Evolutionary conservation across 768 basidiomycete genomes (phyloP).

Genomic region (Mycena belliarum): DNA sequence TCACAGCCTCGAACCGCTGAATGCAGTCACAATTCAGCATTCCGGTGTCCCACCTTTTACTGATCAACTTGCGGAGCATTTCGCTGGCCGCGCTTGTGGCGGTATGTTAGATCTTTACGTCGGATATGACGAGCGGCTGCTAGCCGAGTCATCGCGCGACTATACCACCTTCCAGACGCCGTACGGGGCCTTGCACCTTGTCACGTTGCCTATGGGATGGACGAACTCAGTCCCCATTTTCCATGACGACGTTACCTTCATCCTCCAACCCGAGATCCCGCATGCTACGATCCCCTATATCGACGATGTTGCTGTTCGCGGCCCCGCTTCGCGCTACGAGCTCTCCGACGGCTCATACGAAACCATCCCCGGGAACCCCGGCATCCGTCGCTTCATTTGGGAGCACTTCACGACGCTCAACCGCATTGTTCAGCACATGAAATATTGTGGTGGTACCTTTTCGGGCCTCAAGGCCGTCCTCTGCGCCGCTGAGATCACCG

Average conservation of each 20-base stretch:
- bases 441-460: constrained; percentile 30
- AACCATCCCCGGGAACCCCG: constrained; percentile 27
- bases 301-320: constrained; percentile 32
- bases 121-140: constrained; percentile 35
- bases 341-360: constrained; percentile 3
- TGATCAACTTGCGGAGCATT: constrained; percentile 36
- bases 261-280: constrained; percentile 42
- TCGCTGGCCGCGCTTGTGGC: constrained; percentile 7
- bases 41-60: constrained; percentile 23
- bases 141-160: constrained; percentile 33
- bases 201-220: constrained; percentile 40
- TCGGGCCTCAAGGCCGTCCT: constrained; percentile 24
- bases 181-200: constrained; percentile 30
- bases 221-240: constrained; percentile 41
- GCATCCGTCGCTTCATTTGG: constrained; percentile 34
- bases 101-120: constrained; percentile 37
- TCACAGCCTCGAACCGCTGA: background rate
- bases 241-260: constrained; percentile 39
- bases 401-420: constrained; percentile 38
- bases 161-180: constrained; percentile 45
- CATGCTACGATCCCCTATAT: constrained; percentile 36
- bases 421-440: constrained; percentile 33
- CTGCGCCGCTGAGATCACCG: constrained; percentile 20
- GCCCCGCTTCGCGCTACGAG: constrained; percentile 1
- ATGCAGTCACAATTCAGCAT: background rate